These are phyloP conservation scores for Cucurbita moschata DNA, from an alignment of 306 rosid genomes.

Conservation along the genomic window DNA sequence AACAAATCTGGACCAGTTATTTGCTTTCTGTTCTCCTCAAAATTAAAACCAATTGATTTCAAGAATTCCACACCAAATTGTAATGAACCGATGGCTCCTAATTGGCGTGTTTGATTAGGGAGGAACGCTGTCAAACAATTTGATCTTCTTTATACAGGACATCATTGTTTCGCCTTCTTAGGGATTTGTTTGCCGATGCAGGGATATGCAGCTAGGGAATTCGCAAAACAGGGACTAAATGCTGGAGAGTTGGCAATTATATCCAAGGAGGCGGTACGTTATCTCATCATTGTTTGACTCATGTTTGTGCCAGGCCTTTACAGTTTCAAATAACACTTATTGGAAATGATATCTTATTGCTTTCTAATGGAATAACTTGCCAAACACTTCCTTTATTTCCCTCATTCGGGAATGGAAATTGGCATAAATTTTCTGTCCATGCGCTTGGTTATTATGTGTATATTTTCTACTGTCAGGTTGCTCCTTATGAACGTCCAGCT, in stretches of 20 bases:
- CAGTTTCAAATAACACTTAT: neutral
- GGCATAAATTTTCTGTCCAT: neutral
- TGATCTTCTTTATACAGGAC: neutral
- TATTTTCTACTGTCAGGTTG: conserved; percentile 36
- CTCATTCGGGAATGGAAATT: neutral
- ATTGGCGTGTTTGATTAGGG: neutral
- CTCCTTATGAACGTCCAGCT: conserved; percentile 98
- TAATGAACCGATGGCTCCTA: neutral
- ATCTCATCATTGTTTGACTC: neutral
- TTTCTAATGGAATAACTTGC: neutral
- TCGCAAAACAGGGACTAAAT: conserved; percentile 64
- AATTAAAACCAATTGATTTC: neutral
- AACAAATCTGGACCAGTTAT: neutral
- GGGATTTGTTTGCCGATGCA: conserved; percentile 9
- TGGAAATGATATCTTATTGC: neutral
- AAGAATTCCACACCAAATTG: neutral
- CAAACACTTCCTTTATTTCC: neutral
- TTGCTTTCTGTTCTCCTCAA: neutral
- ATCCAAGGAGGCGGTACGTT: conserved; percentile 77
- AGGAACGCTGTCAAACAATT: neutral
- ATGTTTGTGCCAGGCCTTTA: neutral
- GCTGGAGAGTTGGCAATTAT: conserved; percentile 84
- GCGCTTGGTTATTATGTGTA: neutral
- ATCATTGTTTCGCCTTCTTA: neutral
- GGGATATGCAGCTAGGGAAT: conserved; percentile 98